A percentile compares a stretch with the other conserved stretches of the same genome.
phyloP scores from a whole-genome alignment of 2,329 filamentous ascomycete genomes.

The Trichoderma simmonsii region DNA sequence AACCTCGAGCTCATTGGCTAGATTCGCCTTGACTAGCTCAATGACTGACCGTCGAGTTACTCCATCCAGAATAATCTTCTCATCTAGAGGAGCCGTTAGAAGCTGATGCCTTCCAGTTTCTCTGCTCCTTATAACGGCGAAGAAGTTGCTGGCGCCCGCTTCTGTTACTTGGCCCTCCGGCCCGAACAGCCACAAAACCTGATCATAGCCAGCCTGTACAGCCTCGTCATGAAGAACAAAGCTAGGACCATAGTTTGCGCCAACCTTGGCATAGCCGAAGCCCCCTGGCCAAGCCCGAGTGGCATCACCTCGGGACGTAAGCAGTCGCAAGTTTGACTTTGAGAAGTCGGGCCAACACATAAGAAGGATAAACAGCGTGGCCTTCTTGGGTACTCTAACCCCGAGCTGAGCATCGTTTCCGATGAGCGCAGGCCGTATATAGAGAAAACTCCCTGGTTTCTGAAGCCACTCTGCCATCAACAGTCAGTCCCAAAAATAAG shows the following conservation, averaged over 20 bases:
- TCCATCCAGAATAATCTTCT: too few relatives aligned
- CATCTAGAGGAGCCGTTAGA: too few relatives aligned
- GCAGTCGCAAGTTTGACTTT: too few relatives aligned
- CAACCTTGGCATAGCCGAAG: slow-evolving; percentile 87
- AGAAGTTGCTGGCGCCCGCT: slow-evolving; percentile 89
- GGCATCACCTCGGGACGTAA: slow-evolving; percentile 51
- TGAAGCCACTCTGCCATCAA: neutral
- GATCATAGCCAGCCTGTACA: slow-evolving; percentile 67
- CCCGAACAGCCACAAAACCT: slow-evolving; percentile 90
- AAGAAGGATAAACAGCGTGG: too few relatives aligned
- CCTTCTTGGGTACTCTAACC: too few relatives aligned
- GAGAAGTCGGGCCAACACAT: too few relatives aligned
- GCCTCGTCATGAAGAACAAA: slow-evolving; percentile 74
- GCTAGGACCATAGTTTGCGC: slow-evolving; percentile 89
- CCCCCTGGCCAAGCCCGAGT: slow-evolving; percentile 90
- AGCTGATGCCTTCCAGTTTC: too few relatives aligned
- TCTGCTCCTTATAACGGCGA: slow-evolving; percentile 34
- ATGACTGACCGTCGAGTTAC: neutral
- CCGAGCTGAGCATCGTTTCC: too few relatives aligned
- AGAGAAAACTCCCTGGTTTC: too few relatives aligned
- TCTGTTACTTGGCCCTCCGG: slow-evolving; percentile 76
- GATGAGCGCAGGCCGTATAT: too few relatives aligned
- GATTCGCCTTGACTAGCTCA: neutral
- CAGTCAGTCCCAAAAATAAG: neutral
- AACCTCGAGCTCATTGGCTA: neutral